Base-by-base conservation (phyloP, 2,329 filamentous ascomycete species). In the Colletotrichum plurivorum region DNA sequence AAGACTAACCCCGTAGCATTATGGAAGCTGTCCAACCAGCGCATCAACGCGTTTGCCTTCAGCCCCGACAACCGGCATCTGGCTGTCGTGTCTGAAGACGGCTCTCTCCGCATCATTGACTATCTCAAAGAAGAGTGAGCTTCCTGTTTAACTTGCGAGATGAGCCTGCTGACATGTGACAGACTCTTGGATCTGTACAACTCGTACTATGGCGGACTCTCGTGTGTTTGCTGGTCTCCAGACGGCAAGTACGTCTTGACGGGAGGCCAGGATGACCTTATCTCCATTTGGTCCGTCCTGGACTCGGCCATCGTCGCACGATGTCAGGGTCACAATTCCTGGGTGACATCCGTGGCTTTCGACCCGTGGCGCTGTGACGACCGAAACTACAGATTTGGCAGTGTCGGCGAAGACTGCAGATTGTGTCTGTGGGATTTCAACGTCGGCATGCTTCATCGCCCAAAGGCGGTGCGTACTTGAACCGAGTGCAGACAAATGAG, bases 311-410 rank as follows among this genome's bases (percentile, higher is more conserved):
- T 99, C 57, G 92, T 99, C 57, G 96, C 95, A 18, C 90, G 96
- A 71, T 98, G 96, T 78, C 94, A 97, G 76, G 96, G 96, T 3
- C 96, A 99, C 80, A 92, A 97, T 72, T 97, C 94, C 5, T 99
- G 94, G 94, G 95, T 99, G 0, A 94, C 94, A 4, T 90, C 92
- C 16, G 94, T 99, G 46, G 94, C 94, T 4, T 99, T 98, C 78
- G 96, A 99, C 78, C 94, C 94, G 0, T 99, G 96, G 96, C 89
- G 95, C 71, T 99, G 96, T 76, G 96, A 99, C 76, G 94, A 97
- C 77, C 90, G 93, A 74, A 98, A 94, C 75, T 99, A 99, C 81
- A 90, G 96, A 1, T 97, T 99, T 75, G 96, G 96, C 36, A 97
- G 94, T 75, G 95, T 99, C 1, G 96, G 95, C 15, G 95, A 98